Conservation (phyloP, 192 early-diverging fungal genomes). For the Linnemannia zychae region DNA sequence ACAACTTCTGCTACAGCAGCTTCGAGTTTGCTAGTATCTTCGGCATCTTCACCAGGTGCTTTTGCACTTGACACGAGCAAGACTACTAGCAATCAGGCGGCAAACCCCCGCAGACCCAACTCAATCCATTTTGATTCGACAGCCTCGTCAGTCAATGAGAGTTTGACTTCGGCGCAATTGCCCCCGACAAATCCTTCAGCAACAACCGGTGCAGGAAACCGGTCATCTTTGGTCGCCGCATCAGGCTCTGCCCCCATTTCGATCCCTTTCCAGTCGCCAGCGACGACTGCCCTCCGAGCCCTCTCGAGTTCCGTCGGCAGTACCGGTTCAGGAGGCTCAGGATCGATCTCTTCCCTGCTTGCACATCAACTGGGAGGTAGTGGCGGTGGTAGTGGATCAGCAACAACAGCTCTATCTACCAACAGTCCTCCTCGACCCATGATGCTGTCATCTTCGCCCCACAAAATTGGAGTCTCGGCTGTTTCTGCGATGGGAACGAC, state of each 20-base stretch:
- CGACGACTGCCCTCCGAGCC: slow-evolving; percentile 44
- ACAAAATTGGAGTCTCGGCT: slow-evolving; percentile 36
- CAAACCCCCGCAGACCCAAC: background rate
- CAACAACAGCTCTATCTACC: slow-evolving; percentile 8
- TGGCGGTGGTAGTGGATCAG: slow-evolving; percentile 20
- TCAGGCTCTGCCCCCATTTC: slow-evolving; percentile 35
- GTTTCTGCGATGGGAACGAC: slow-evolving; percentile 49
- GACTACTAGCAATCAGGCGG: background rate
- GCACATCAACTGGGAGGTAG: slow-evolving; percentile 35
- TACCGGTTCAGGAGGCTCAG: slow-evolving; percentile 50
- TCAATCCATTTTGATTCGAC: background rate
- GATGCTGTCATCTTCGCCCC: slow-evolving; percentile 45
- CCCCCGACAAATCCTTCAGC: slow-evolving; percentile 26
- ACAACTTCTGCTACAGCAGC: background rate
- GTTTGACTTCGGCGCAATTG: slow-evolving; percentile 5
- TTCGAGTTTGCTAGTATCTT: background rate
- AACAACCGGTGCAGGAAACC: slow-evolving; percentile 1
- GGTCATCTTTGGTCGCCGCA: slow-evolving; percentile 8
- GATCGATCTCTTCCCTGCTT: slow-evolving; percentile 37
- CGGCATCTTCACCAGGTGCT: background rate
- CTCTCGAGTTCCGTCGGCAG: slow-evolving; percentile 55
- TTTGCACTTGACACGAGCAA: background rate
- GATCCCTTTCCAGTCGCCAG: slow-evolving; percentile 48
- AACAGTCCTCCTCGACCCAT: slow-evolving; percentile 51
- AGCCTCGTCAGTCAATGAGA: background rate